Conservation (phyloP, 495 filamentous ascomycete genomes). For the Neurospora sp. region DNA sequence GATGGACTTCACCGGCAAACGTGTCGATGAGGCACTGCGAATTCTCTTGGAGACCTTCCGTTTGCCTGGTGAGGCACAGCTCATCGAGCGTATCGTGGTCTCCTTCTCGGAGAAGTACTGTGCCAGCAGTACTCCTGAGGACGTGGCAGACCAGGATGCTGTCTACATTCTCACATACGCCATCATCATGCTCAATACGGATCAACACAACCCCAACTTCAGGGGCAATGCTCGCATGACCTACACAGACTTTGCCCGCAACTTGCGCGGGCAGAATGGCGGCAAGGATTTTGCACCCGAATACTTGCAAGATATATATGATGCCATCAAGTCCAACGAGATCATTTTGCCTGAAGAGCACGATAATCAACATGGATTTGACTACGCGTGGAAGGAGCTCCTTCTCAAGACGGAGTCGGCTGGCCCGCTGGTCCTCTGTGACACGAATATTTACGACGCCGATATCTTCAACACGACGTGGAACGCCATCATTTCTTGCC, state of each 20-base stretch:
- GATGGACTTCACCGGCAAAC: conserved; percentile 78
- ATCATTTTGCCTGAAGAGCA: conserved; percentile 97
- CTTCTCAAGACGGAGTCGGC: conserved; percentile 73
- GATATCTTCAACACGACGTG: conserved; percentile 97
- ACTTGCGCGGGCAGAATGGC: conserved; percentile 79
- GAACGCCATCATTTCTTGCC: conserved; percentile 86
- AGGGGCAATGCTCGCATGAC: conserved; percentile 76
- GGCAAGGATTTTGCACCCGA: conserved; percentile 76
- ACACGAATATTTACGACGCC: conserved; percentile 91
- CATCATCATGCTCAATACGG: conserved; percentile 92
- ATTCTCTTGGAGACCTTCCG: conserved; percentile 87
- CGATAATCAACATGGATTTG: conserved; percentile 90
- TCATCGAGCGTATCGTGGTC: conserved; percentile 89
- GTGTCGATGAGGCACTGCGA: conserved; percentile 82
- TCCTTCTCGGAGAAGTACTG: conserved; percentile 83
- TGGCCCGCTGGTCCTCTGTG: conserved; percentile 63
- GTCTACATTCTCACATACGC: conserved; percentile 87
- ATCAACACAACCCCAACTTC: conserved; percentile 88
- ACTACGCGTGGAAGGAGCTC: conserved; percentile 94
- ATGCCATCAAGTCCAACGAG: conserved; percentile 83
- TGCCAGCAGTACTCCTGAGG: conserved; percentile 55
- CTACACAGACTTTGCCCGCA: conserved; percentile 66
- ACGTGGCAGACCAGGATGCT: conserved; percentile 81
- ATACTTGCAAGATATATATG: conserved; percentile 80
- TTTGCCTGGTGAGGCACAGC: conserved; percentile 78